Base-by-base conservation (phyloP, 176 grass and related monocot species). In the Themeda triandra region DNA sequence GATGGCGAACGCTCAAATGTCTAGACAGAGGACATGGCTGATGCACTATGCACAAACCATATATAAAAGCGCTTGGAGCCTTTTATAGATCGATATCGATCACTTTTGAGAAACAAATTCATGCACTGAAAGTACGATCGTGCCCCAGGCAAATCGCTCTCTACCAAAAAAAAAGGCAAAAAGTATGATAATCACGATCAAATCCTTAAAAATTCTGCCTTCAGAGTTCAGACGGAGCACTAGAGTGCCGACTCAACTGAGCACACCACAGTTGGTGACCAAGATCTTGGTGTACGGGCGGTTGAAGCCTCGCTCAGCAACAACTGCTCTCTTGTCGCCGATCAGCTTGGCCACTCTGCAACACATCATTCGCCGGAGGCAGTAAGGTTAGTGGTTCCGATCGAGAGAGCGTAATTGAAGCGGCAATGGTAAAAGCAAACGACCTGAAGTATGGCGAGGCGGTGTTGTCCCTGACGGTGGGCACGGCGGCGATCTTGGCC, bases 311-410 rank as follows among this genome's bases (percentile, higher is more conserved):
- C 92, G 77, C 76, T 95, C 95, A 13, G 92, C 95, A 44, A 98
- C 95, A 3, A 95, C 92, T 4, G 95, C 95, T 74, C 95, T 92
- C 88, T 95, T 98, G 85, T 98, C 95, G 11, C 95, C 95, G 6
- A 98, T 98, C 77, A 98, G 71, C 89, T 98, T 98, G 23, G 92
- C 95, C 85, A 95, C 95, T 51, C 92, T 98, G 89, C 76, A 76
- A 19, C 13, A 64, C 54, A 58, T 24, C 51, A 19, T 17, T 53
- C 49, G 2, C 49, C 49, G 18, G 18, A 53, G 18, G 1, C 17
- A 27, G 21, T 11, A 63, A 1, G 59, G 28, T 27, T 60, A 25
- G 24, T 60, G 58, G n/a, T 25, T 27, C 58, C 56, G 56, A 27
- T 9, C 39, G 24, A 27, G 56, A 12, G 60, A 56, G 53, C 2